Base-by-base conservation (phyloP, 176 grass and related monocot species). In the Chrysopogon serrulatus region DNA sequence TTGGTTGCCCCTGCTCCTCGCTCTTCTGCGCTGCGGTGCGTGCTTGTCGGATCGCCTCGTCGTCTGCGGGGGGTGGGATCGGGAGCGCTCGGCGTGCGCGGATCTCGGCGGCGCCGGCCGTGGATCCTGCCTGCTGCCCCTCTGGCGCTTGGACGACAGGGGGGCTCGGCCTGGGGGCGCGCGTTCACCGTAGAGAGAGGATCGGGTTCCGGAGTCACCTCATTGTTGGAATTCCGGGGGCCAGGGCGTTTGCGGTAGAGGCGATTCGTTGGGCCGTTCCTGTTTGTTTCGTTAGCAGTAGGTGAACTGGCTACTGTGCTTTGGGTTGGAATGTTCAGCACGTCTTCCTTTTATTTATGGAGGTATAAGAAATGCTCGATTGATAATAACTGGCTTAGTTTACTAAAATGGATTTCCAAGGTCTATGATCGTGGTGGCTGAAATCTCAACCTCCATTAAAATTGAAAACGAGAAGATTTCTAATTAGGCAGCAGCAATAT, bases 61-160 rank as follows among this genome's bases (percentile, higher is more conserved):
- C 74, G 42, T 83, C 68, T 23, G 17, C 27, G 70, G 27, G 32
- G 34, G 71, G 16, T 6, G 5, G 24, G 35, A 62, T 47, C 42
- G 60, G 60, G 40, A 14, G 18, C 27, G 26, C 0, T 6, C 5
- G 21, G 51, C 51, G 5, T 14, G 28, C 24, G 24, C 26, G 79
- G 83, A 86, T 90, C 84, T 77, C 34, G 39, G 32, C 39, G 61
- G 2, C 35, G 57, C 75, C 4, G 72, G 18, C 30, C 19, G 10
- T 19, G 48, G 72, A 23, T 85, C 36, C 30, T 71, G 27, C 61
- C 43, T 16, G 43, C 45, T 17, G 8, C 8, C 2, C 0, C 9
- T 56, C 51, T 11, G 3, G 21, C 19, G 53, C 9, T n/a, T n/a
- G n/a, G n/a, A n/a, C n/a, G n/a, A n/a, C n/a, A n/a, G 54, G 8